Percentiles rank a stretch among this genome's conserved stretches.
Conservation (phyloP, 2,329 filamentous ascomycete genomes). For the Aspergillus pseudoviridinutans region DNA sequence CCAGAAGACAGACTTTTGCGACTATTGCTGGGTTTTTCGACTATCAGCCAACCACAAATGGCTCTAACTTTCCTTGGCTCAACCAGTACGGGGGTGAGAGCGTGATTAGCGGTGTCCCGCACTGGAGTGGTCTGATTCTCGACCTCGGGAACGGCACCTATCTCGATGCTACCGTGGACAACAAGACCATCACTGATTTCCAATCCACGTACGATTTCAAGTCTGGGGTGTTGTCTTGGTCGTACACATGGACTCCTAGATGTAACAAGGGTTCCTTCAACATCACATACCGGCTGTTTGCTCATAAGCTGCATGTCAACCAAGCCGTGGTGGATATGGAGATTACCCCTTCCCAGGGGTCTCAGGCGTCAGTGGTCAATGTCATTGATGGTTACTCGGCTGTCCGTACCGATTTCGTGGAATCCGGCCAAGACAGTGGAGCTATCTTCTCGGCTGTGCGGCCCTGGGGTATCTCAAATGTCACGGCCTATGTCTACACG, state of each 20-base stretch:
- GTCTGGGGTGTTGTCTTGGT: slow-evolving; percentile 60
- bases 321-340: slow-evolving; percentile 58
- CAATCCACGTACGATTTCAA: slow-evolving; percentile 59
- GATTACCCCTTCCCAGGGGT: slow-evolving; percentile 52
- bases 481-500: slow-evolving; percentile 58
- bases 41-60: slow-evolving; percentile 54
- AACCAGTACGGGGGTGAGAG: slow-evolving; percentile 67
- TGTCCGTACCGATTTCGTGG: slow-evolving; percentile 58
- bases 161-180: slow-evolving; percentile 59
- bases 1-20: slow-evolving; percentile 60
- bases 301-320: slow-evolving; percentile 60
- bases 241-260: slow-evolving; percentile 61
- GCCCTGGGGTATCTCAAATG: slow-evolving; percentile 58
- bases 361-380: slow-evolving; percentile 60
- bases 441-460: slow-evolving; percentile 63
- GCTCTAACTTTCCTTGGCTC: slow-evolving; percentile 65
- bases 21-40: slow-evolving; percentile 67
- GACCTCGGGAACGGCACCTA: slow-evolving; percentile 51
- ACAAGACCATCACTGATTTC: slow-evolving; percentile 58
- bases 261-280: slow-evolving; percentile 48
- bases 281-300: slow-evolving; percentile 63
- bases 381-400: slow-evolving; percentile 65
- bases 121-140: slow-evolving; percentile 60
- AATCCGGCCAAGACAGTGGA: slow-evolving; percentile 52
- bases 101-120: slow-evolving; percentile 67